Evolutionary conservation across 78 protist species (phyloP).

Genomic region (Dictyostelium capitatum): DNA sequence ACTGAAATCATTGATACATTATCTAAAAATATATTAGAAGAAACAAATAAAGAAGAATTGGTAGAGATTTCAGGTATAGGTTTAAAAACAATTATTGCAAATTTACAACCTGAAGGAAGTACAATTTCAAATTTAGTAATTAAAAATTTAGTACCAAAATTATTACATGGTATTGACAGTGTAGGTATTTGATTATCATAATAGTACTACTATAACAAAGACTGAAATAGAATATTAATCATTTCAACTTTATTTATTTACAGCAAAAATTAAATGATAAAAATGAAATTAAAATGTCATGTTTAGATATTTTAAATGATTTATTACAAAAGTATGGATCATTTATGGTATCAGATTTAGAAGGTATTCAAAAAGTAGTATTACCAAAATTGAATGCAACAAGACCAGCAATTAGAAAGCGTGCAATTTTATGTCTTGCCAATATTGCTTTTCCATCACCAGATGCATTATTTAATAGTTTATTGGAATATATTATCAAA

Average conservation of each 20-base stretch:
- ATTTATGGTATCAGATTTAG: slow-evolving; percentile 49
- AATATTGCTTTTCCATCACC: slow-evolving; percentile 70
- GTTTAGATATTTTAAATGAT: slow-evolving; percentile 78
- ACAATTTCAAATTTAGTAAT: slow-evolving; percentile 51
- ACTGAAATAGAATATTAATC: neutral
- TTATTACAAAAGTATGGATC: slow-evolving; percentile 72
- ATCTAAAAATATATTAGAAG: slow-evolving; percentile 32
- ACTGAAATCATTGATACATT: slow-evolving; percentile 58
- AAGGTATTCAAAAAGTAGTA: slow-evolving; percentile 64
- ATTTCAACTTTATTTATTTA: neutral
- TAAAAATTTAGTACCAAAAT: slow-evolving; percentile 68
- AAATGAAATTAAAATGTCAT: slow-evolving; percentile 67
- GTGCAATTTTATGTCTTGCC: slow-evolving; percentile 77
- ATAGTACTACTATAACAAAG: neutral
- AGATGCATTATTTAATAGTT: slow-evolving; percentile 61
- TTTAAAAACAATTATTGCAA: slow-evolving; percentile 77
- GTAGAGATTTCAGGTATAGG: slow-evolving; percentile 79
- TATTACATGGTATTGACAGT: slow-evolving; percentile 46
- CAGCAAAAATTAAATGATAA: slow-evolving; percentile 67
- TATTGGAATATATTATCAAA: slow-evolving; percentile 76
- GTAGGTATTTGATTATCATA: neutral
- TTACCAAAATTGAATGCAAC: slow-evolving; percentile 67
- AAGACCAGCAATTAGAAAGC: slow-evolving; percentile 74
- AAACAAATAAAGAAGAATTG: slow-evolving; percentile 76
- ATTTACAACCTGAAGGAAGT: slow-evolving; percentile 54